phyloP scores from a whole-genome alignment of 805 yeast species.

The Pichia thaimueangensis region DNA sequence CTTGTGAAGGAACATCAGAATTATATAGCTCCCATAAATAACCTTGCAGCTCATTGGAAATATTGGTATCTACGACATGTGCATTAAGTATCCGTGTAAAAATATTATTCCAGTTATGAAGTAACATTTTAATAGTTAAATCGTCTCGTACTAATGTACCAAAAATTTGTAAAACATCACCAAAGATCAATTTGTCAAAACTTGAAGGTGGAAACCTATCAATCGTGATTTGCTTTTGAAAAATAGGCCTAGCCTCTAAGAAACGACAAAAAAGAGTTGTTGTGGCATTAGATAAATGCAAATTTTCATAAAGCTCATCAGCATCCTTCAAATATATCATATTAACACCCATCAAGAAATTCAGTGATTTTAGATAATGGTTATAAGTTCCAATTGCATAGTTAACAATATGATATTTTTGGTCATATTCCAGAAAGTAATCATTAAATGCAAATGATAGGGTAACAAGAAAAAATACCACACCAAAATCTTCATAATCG shows the following conservation, averaged over 20 bases:
- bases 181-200: slow-evolving; percentile 15
- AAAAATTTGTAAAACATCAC: slow-evolving; percentile 11
- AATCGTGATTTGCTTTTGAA: background rate
- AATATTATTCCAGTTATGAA: slow-evolving; percentile 19
- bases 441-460: slow-evolving; percentile 9
- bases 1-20: slow-evolving; percentile 3
- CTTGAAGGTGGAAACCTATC: background rate
- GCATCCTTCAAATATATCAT: slow-evolving; percentile 18
- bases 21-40: background rate
- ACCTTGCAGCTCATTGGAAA: background rate
- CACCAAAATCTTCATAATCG: slow-evolving; percentile 9
- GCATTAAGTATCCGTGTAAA: background rate
- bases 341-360: slow-evolving; percentile 24
- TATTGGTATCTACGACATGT: background rate
- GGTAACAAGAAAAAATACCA: slow-evolving; percentile 6
- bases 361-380: slow-evolving; percentile 15
- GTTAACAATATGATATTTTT: slow-evolving; percentile 18
- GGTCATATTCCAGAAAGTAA: slow-evolving; percentile 21
- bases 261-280: slow-evolving; percentile 6
- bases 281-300: slow-evolving; percentile 15
- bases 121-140: slow-evolving; percentile 22
- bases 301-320: slow-evolving; percentile 14
- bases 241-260: background rate
- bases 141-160: slow-evolving; percentile 17
- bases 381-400: slow-evolving; percentile 14